A percentile compares a stretch with the other conserved stretches of the same genome.
These are phyloP conservation scores for Linnemannia schmuckeri DNA, from an alignment of 192 early-diverging fungal species.

Conservation along the genomic window DNA sequence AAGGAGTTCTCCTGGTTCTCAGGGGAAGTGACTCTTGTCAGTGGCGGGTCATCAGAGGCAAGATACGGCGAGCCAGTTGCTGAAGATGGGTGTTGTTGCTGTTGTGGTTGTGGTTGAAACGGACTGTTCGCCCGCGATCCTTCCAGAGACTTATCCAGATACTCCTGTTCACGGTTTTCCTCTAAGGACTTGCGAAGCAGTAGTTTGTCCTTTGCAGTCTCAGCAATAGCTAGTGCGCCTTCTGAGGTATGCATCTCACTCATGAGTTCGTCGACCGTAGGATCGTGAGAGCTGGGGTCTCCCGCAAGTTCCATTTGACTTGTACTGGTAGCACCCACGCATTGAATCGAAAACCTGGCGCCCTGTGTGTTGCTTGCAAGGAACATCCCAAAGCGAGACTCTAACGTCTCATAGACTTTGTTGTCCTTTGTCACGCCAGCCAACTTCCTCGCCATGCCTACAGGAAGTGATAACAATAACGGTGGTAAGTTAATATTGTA, in stretches of 20 bases:
- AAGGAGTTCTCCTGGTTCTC: conserved; percentile 1
- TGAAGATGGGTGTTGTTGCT: conserved; percentile 28
- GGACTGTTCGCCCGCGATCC: not conserved
- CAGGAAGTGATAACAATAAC: not conserved
- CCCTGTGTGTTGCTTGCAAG: conserved; percentile 64
- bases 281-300: conserved; percentile 39
- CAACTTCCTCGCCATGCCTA: conserved; percentile 56
- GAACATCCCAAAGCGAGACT: conserved; percentile 63
- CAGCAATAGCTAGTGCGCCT: conserved; percentile 13
- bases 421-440: conserved; percentile 57
- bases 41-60: not conserved
- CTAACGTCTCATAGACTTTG: conserved; percentile 46
- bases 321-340: conserved; percentile 59
- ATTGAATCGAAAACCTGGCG: conserved; percentile 60
- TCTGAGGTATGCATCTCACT: conserved; percentile 23
- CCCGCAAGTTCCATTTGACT: conserved; percentile 49
- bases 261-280: conserved; percentile 32
- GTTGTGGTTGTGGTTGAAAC: conserved; percentile 13
- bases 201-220: conserved; percentile 38
- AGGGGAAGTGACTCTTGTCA: not conserved
- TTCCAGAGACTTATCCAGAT: conserved; percentile 20
- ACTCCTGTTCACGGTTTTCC: not conserved
- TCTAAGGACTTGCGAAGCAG: conserved; percentile 30
- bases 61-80: not conserved
- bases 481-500: no score